phyloP scores from a whole-genome alignment of 1,284 basidiomycete genomes.

The Coniferiporia sulphurascens region DNA sequence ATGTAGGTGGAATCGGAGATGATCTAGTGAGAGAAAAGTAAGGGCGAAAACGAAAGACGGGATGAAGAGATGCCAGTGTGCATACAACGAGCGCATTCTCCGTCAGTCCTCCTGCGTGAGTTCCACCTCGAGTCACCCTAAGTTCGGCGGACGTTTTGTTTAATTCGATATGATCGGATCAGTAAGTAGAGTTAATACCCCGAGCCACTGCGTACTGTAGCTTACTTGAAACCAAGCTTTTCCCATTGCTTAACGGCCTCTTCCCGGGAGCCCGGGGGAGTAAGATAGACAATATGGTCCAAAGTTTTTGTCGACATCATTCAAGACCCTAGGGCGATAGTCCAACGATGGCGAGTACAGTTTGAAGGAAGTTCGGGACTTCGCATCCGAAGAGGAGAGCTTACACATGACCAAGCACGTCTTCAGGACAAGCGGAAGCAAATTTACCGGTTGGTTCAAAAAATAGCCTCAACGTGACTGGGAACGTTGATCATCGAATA shows the following conservation, averaged over 20 bases:
- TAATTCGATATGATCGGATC: not conserved
- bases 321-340: no score
- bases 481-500: no score
- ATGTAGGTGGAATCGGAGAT: constrained; percentile 58
- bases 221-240: not conserved
- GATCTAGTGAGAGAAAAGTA: constrained; percentile 34
- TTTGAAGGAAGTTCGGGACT: no score
- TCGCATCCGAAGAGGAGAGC: no score
- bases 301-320: constrained; percentile 1
- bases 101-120: constrained; percentile 46
- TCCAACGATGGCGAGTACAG: no score
- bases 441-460: no score
- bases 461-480: no score
- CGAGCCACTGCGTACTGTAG: not conserved
- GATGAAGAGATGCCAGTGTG: constrained; percentile 1
- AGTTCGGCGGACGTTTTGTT: not conserved
- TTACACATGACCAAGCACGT: no score
- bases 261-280: not conserved
- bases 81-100: constrained; percentile 59
- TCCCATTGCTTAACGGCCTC: not conserved
- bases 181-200: no score
- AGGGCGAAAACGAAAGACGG: not conserved
- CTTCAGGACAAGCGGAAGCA: no score
- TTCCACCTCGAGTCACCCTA: not conserved
- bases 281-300: not conserved